Evolutionary conservation across 2,329 filamentous ascomycete species (phyloP), one percentile per base, ranked within the genome.

Genomic region (Cladophialophora exuberans): DNA sequence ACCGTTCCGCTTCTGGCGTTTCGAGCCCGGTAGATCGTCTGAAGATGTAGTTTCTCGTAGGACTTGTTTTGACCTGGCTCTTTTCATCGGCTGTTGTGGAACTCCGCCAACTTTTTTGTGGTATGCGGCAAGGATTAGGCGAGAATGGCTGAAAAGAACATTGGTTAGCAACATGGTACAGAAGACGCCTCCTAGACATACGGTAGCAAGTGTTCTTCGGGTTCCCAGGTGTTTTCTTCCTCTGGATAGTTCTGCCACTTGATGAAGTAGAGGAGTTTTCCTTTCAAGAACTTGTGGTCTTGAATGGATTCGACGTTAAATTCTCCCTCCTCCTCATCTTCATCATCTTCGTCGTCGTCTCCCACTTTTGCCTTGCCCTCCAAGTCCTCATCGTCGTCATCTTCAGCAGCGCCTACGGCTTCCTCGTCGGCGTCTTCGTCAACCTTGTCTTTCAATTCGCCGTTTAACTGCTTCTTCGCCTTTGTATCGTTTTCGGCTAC

Each of bases 191-290:
- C 2, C 25, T 15, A 35, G n/a, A 18, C 22, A 55, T 42, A 72
- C 52, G 69, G 76, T 70, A 74, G 43, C 3, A 77, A 63, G 42
- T 75, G 73, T 5, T 72, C 70, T 62, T 79, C 75, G 1, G 75
- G 74, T 54, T 79, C 76, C 63, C 71, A 64, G 2, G 76, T 79
- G 48, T 70, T 67, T 42, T 79, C 75, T n/a, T 64, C 60, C 2
- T 69, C 67, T 4, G 73, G 68, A 48, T 76, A 79, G 4, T 73
- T 75, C 57, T 73, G 72, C 76, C 76, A 79, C 62, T 78, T 78
- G 25, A 78, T 74, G 6, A 69, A 60, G 17, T 76, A 69, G 30
- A 70, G 54, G 20, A 78, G 48, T 20, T 22, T 6, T 18, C 38
- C 43, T 30, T 56, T 52, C 26, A 18, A 4, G 26, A 52, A 25